Evolutionary conservation across 805 yeast species (phyloP).

Genomic region (Candida khao-thaluensis): DNA sequence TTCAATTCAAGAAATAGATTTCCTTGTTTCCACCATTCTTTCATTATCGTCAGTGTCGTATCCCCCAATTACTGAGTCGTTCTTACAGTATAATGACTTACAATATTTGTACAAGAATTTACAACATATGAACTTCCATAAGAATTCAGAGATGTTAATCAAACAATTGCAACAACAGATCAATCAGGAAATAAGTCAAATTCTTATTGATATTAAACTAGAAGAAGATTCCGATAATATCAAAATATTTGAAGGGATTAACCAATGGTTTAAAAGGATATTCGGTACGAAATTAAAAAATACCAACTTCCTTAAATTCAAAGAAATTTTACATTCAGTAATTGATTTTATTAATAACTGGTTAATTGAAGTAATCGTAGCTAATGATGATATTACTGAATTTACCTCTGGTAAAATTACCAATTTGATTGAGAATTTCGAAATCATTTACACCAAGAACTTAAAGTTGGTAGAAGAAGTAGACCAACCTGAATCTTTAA

Average conservation of each 20-base stretch:
- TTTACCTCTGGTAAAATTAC: constrained; percentile 32
- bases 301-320: constrained; percentile 30
- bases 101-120: constrained; percentile 20
- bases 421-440: constrained; percentile 23
- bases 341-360: constrained; percentile 31
- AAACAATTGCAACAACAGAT: constrained; percentile 8
- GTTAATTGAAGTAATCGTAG: constrained; percentile 25
- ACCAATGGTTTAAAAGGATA: constrained; percentile 22
- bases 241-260: constrained; percentile 5
- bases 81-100: constrained; percentile 37
- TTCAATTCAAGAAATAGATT: constrained; percentile 17
- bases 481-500: constrained; percentile 22
- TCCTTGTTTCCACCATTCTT: constrained; percentile 27
- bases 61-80: constrained; percentile 32
- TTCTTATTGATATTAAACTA: constrained; percentile 10
- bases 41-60: constrained; percentile 33
- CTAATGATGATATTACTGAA: constrained; percentile 35
- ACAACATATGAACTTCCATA: constrained; percentile 14
- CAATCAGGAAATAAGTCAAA: constrained; percentile 9
- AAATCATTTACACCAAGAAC: constrained; percentile 23
- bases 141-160: constrained; percentile 8
- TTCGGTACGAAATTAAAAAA: constrained; percentile 21
- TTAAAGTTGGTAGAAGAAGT: constrained; percentile 18
- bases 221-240: constrained; percentile 10
- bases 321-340: constrained; percentile 23